These are phyloP conservation scores for Pseudisothecium myosuroides DNA, from an alignment of 225 moss, liverwort and hornwort species.

Conservation along the genomic window DNA sequence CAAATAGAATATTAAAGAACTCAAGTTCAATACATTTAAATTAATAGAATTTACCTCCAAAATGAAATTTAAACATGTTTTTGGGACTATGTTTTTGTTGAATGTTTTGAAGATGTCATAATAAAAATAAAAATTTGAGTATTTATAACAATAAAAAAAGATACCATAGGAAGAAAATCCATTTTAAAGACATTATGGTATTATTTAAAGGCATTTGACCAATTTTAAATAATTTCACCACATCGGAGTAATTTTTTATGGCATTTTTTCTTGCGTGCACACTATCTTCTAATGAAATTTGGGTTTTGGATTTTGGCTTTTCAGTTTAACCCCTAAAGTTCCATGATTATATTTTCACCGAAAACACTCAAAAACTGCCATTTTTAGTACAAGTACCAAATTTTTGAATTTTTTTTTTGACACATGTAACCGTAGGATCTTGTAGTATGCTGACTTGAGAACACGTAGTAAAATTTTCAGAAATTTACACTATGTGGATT, in stretches of 20 bases:
- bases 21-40: background rate
- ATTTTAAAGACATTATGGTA: background rate
- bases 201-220: background rate
- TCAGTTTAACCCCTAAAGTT: too few relatives aligned
- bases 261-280: rapidly evolving
- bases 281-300: background rate
- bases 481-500: too few relatives aligned
- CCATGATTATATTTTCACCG: too few relatives aligned
- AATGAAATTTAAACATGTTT: background rate
- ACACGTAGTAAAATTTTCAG: too few relatives aligned
- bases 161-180: rapidly evolving
- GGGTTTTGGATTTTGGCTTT: background rate
- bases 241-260: rapidly evolving
- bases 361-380: too few relatives aligned
- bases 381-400: too few relatives aligned
- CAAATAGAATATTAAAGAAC: background rate
- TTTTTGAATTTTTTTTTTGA: too few relatives aligned
- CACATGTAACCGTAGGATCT: too few relatives aligned
- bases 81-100: background rate
- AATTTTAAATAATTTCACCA: background rate
- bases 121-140: background rate
- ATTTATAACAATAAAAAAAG: background rate
- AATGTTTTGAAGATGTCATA: background rate
- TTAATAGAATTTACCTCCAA: too few relatives aligned
- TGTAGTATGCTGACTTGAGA: too few relatives aligned